Base-by-base conservation (phyloP, 2,329 filamentous ascomycete genomes). In the Exophiala phaeomuriformis region DNA sequence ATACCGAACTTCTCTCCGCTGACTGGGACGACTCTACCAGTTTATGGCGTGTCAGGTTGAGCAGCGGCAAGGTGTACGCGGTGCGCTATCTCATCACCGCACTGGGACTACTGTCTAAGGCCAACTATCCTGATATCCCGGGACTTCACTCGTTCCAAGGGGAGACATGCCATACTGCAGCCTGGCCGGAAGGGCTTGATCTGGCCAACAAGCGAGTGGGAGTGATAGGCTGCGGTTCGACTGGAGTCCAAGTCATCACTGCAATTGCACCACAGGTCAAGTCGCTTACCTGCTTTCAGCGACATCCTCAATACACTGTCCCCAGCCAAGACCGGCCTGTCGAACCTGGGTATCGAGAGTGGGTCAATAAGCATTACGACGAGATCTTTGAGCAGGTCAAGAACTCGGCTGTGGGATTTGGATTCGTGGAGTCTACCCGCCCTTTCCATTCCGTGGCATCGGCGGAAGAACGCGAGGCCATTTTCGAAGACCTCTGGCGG, bases 1-100 rank as follows among this genome's bases (percentile, higher is more conserved):
- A 73, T 35, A 69, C 70, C 3, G 67, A 67, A 2, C 71, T 79
- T 1, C 54, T 66, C 0, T 67, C 65, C 1, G 75, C 73, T 10
- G 3, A 31, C 3, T 45, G 30, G 28, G 42, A 45, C 7, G 55
- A 56, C 0, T 48, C 66, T 0, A 64, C 64, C 0, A 61, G 57
- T 32, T 4, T 10, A 10, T 81, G 78, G 77, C 67, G 61, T 0
- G 60, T 80, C 5, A 65, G 7, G 73, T 62, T 66, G 27, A 68
- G 12, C 67, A 69, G 37, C 72, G 74, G 5, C 57, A 60, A 39
- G 59, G 51, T 28, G 69, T 68, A 27, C 67, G 64, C 4, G 62
- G 68, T 52, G 6, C 70, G 66, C 3, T 74, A 70, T 60, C 62
- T 73, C 35, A 60, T 73, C 28, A 66, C 66, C 8, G 68, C 67